Conservation (phyloP, 2,329 filamentous ascomycete genomes). For the Fusarium brevicatenulatum region DNA sequence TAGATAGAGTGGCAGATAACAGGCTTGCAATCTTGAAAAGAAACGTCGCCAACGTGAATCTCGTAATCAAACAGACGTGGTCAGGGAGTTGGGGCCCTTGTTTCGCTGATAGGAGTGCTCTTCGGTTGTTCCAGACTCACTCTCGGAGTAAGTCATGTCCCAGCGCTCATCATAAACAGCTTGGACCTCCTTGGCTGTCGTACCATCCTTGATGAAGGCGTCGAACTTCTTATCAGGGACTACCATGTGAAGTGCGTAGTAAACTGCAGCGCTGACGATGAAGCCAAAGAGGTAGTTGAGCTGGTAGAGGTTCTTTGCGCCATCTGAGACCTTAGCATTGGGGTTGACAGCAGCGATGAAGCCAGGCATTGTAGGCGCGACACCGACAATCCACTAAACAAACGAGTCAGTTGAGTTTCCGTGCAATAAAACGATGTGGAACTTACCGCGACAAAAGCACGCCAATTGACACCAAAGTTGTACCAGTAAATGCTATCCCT, state of each 20-base stretch:
- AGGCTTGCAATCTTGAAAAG: not conserved
- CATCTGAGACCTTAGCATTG: conserved; percentile 47
- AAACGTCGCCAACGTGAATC: not conserved
- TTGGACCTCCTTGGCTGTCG: conserved; percentile 44
- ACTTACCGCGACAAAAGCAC: conserved; percentile 53
- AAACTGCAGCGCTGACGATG: conserved; percentile 48
- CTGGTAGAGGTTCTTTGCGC: conserved; percentile 52
- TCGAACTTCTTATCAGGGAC: conserved; percentile 45
- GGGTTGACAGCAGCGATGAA: conserved; percentile 54
- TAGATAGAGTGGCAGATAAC: not conserved
- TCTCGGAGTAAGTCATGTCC: conserved; percentile 44
- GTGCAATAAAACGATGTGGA: too few relatives aligned
- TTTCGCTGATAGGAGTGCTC: conserved; percentile 15
- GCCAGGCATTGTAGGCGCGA: conserved; percentile 54
- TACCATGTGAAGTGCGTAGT: conserved; percentile 44
- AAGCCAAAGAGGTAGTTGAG: conserved; percentile 55
- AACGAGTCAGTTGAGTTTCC: not conserved
- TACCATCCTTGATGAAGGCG: conserved; percentile 43
- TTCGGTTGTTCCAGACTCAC: conserved; percentile 16
- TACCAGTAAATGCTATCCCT: conserved; percentile 53
- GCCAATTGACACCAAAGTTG: conserved; percentile 53
- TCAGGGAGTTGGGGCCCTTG: conserved; percentile 16
- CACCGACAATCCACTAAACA: conserved; percentile 52
- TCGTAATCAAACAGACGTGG: conserved; percentile 18
- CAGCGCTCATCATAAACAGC: conserved; percentile 45